These are phyloP conservation scores for Penicillium sp. DNA, from an alignment of 2,329 filamentous ascomycete genomes.

Conservation along the genomic window DNA sequence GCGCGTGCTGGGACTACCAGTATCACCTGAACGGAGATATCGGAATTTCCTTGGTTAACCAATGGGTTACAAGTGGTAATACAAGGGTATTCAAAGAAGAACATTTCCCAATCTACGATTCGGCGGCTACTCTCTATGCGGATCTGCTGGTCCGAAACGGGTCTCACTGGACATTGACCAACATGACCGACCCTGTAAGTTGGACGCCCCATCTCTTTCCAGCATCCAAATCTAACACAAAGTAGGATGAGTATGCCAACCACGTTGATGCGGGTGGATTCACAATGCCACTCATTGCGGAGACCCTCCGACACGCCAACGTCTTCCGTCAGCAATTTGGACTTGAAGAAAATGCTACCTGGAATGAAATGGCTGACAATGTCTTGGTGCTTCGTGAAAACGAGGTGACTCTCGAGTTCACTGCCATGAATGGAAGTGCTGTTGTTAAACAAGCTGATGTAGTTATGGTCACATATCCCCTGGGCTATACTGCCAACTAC, in stretches of 20 bases:
- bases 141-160: slow-evolving; percentile 61
- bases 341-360: slow-evolving; percentile 55
- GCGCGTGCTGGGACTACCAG: slow-evolving; percentile 67
- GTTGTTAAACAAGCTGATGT: slow-evolving; percentile 70
- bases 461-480: slow-evolving; percentile 63
- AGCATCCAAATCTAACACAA: background rate
- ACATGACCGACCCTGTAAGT: slow-evolving; percentile 68
- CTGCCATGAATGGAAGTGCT: slow-evolving; percentile 64
- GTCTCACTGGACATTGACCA: slow-evolving; percentile 53
- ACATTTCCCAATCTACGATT: slow-evolving; percentile 63
- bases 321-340: slow-evolving; percentile 57
- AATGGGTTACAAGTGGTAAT: slow-evolving; percentile 61
- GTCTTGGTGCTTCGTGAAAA: slow-evolving; percentile 58
- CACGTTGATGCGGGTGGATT: slow-evolving; percentile 66
- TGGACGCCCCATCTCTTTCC: background rate
- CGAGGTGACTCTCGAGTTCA: slow-evolving; percentile 63
- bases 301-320: slow-evolving; percentile 58
- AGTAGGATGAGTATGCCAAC: slow-evolving; percentile 65
- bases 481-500: slow-evolving; percentile 59
- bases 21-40: slow-evolving; percentile 72
- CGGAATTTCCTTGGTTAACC: slow-evolving; percentile 60
- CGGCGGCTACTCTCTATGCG: slow-evolving; percentile 60
- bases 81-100: slow-evolving; percentile 53
- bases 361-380: slow-evolving; percentile 55
- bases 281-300: slow-evolving; percentile 61